Percentiles rank a stretch among this genome's conserved stretches.
These are phyloP conservation scores for Zygotorulaspora florentina DNA, from an alignment of 805 yeast genomes.

Conservation along the genomic window DNA sequence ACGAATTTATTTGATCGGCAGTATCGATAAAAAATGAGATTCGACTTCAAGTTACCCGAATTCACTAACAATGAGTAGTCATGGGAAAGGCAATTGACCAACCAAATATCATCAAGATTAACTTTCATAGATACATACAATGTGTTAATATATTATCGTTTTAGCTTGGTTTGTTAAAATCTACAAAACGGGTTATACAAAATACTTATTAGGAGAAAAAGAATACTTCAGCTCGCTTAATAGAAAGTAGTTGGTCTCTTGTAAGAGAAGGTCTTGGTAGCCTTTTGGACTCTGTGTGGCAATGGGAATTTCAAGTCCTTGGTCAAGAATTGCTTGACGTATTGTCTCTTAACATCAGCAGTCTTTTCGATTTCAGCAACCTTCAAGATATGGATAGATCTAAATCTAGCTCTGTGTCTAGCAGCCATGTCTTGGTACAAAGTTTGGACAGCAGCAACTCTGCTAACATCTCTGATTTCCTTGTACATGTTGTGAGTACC, in stretches of 20 bases:
- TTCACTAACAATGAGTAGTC: too few species aligned
- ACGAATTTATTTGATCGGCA: too few species aligned
- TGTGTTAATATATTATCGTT: constrained; percentile 1
- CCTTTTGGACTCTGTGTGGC: constrained; percentile 97
- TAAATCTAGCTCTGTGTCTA: constrained; percentile 99
- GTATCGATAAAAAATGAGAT: too few species aligned
- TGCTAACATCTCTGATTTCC: constrained; percentile 99
- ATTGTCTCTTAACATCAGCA: constrained; percentile 98
- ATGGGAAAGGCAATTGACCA: too few species aligned
- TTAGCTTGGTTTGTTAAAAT: constrained; percentile 17
- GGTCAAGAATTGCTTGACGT: constrained; percentile 94
- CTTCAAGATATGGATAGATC: constrained; percentile 98
- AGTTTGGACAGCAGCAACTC: constrained; percentile 97
- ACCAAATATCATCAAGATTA: too few species aligned
- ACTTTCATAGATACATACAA: too few species aligned
- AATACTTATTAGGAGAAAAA: constrained; percentile 15
- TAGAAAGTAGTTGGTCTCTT: constrained; percentile 97
- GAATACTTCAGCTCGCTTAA: constrained; percentile 44
- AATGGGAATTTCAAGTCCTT: constrained; percentile 99
- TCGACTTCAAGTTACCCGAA: too few species aligned
- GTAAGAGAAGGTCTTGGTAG: constrained; percentile 82
- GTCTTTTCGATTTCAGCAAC: constrained; percentile 98
- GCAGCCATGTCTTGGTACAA: constrained; percentile 99
- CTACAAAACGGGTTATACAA: constrained; percentile 33
- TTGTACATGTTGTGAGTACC: constrained; percentile 99